Evolutionary conservation across 1,284 basidiomycete genomes (phyloP), one percentile per base, ranked within the genome.

Genomic region (Ganoderma meredithae): DNA sequence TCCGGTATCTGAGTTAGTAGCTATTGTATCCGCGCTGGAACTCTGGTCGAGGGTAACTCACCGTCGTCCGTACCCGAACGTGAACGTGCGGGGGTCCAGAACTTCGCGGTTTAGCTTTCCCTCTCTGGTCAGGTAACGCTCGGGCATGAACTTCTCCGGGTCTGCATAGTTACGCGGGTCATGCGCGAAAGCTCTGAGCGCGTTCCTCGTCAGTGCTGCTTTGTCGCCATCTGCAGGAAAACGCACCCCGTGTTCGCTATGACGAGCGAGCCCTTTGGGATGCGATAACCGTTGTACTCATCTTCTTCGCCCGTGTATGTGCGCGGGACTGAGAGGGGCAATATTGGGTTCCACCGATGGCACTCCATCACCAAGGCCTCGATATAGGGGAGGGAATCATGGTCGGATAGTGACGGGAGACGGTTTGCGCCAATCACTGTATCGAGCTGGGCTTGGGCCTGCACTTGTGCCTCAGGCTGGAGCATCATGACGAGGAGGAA

Each of bases 361-460:
- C 69, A 62, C 60, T 76, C 76, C 53, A 61, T 66, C n/a, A 71
- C 13, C 5, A 73, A 3, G 13, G 69, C 70, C 9, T 58, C 39
- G 1, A 73, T 15, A 49, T 72, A 73, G 15, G 71, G 69, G 13
- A 73, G 72, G 19, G 65, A 53, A 7, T 70, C 27, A 19, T 62
- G 64, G 39, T 76, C 73, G 10, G 27, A 39, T 40, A 73, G 71
- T 5, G 68, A 63, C 0, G 72, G 73, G 10, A 74, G 68, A 9
- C 75, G 67, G 22, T 58, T 27, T 13, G 62, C 44, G 9, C 75
- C 73, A 0, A 76, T 56, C 19, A 77, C 67, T 0, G 61, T 15
- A 55, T 80, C 79, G 15, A 80, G 63, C 64, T 81, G 77, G 1
- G 68, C 65, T 41, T 81, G 80, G 5, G 76, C 75, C 52, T 67